Evolutionary conservation across 2,329 filamentous ascomycete species (phyloP).

Genomic region (Microcyclospora pomicola): DNA sequence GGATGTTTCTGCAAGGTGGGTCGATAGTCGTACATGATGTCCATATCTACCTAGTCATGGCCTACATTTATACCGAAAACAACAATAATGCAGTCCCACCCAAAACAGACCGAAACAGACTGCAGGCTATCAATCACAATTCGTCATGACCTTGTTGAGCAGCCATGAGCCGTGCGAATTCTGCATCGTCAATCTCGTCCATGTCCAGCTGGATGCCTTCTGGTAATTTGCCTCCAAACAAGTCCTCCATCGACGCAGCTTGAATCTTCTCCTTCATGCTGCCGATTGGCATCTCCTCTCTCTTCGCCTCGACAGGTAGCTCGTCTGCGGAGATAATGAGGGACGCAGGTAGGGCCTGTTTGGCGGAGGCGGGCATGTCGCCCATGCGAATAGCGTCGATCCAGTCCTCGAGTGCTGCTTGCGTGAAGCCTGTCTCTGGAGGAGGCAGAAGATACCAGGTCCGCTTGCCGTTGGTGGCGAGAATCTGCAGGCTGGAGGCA

Average conservation of each 20-base stretch:
- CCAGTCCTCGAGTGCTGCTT: conserved; percentile 61
- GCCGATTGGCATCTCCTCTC: conserved; percentile 9
- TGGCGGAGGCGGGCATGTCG: conserved; percentile 49
- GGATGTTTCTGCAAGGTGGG: too few species aligned
- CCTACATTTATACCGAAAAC: too few species aligned
- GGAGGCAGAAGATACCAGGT: conserved; percentile 72
- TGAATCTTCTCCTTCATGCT: conserved; percentile 6
- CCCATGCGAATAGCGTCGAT: conserved; percentile 84
- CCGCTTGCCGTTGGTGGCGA: conserved; percentile 74
- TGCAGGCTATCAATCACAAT: conserved; percentile 7
- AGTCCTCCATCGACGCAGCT: conserved; percentile 5
- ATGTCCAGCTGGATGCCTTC: conserved; percentile 21
- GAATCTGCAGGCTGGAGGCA: conserved; percentile 48
- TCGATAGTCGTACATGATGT: too few species aligned
- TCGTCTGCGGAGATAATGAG: conserved; percentile 21
- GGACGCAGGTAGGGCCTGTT: conserved; percentile 51
- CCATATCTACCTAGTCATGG: too few species aligned
- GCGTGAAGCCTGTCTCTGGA: conserved; percentile 39
- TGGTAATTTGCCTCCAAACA: conserved; percentile 13
- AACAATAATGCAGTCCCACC: too few species aligned
- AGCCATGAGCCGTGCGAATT: conserved; percentile 20
- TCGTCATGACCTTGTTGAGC: conserved; percentile 18
- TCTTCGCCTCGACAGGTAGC: conserved; percentile 14
- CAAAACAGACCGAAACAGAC: too few species aligned
- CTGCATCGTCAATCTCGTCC: conserved; percentile 22